Evolutionary conservation across 192 early-diverging fungal genomes (phyloP).

Genomic region (Haplosporangium gracile): DNA sequence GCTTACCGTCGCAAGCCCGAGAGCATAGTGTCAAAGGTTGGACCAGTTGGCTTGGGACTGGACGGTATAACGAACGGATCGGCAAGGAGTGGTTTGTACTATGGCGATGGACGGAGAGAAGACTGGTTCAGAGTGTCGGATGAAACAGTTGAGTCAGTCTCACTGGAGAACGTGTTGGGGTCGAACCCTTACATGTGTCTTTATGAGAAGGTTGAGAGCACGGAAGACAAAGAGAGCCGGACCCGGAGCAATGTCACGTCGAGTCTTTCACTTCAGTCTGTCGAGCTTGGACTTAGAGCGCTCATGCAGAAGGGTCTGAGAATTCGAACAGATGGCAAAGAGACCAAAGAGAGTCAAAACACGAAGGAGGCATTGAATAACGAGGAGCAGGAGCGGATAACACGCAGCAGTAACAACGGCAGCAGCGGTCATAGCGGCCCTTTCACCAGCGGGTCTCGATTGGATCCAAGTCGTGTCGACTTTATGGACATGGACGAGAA

Average conservation of each 20-base stretch:
- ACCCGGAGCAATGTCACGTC: not conserved
- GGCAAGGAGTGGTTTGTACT: constrained; percentile 29
- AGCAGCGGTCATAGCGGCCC: not conserved
- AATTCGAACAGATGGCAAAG: not conserved
- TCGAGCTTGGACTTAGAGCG: constrained; percentile 35
- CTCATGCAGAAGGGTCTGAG: constrained; percentile 5
- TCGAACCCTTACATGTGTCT: constrained; percentile 82
- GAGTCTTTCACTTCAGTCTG: constrained; percentile 41
- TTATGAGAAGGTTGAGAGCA: constrained; percentile 63
- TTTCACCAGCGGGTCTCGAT: not conserved
- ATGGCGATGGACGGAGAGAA: constrained; percentile 29
- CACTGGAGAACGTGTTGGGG: constrained; percentile 70
- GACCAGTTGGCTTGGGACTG: constrained; percentile 29
- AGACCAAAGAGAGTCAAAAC: not conserved
- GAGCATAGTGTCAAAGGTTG: constrained; percentile 40
- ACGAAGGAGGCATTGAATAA: not conserved
- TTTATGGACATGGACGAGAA: constrained; percentile 33
- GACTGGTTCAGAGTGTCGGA: constrained; percentile 81
- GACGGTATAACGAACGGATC: constrained; percentile 15
- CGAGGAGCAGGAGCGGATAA: not conserved
- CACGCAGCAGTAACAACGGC: not conserved
- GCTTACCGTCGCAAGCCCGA: constrained; percentile 72
- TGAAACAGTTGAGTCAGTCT: constrained; percentile 72
- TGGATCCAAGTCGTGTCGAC: constrained; percentile 21
- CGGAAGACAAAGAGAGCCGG: not conserved